Conservation (phyloP, 345 rosid genomes). For the Eucalyptus pauciflora region DNA sequence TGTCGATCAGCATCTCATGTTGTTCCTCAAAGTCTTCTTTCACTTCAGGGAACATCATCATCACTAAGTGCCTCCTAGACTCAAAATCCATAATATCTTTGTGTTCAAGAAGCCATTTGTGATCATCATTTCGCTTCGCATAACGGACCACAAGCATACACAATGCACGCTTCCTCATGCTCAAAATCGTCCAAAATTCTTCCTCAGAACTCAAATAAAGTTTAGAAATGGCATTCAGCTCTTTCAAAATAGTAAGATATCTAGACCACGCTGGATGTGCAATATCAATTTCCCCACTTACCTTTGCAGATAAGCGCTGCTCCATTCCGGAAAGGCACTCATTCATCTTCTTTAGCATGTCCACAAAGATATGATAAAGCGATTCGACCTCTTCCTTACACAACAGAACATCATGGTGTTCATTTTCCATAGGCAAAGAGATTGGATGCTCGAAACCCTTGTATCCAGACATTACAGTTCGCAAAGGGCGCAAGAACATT, state of each 20-base stretch:
- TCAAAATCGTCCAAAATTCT: slow-evolving; percentile 32
- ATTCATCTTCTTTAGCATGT: slow-evolving; percentile 38
- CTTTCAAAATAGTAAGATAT: slow-evolving; percentile 70
- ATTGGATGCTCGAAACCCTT: slow-evolving; percentile 11
- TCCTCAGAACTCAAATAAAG: slow-evolving; percentile 48
- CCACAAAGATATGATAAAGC: slow-evolving; percentile 31
- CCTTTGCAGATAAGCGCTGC: slow-evolving; percentile 6
- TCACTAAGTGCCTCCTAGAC: slow-evolving; percentile 71
- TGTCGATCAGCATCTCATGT: slow-evolving; percentile 96
- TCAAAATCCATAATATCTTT: slow-evolving; percentile 78
- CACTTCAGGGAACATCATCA: slow-evolving; percentile 82
- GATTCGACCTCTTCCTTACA: slow-evolving; percentile 25
- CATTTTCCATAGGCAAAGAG: slow-evolving; percentile 23
- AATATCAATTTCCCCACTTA: slow-evolving; percentile 29
- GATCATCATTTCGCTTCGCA: slow-evolving; percentile 61
- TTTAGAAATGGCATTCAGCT: slow-evolving; percentile 47
- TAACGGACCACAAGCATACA: slow-evolving; percentile 41
- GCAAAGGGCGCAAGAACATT: slow-evolving; percentile 51
- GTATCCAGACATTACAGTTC: slow-evolving; percentile 17
- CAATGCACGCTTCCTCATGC: slow-evolving; percentile 30
- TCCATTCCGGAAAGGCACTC: slow-evolving; percentile 40
- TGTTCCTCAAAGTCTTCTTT: slow-evolving; percentile 75
- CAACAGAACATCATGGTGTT: slow-evolving; percentile 4
- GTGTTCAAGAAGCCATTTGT: slow-evolving; percentile 70
- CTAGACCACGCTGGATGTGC: slow-evolving; percentile 28